phyloP scores from a whole-genome alignment of 179 eudicot genomes.

The Pouteria campechiana region DNA sequence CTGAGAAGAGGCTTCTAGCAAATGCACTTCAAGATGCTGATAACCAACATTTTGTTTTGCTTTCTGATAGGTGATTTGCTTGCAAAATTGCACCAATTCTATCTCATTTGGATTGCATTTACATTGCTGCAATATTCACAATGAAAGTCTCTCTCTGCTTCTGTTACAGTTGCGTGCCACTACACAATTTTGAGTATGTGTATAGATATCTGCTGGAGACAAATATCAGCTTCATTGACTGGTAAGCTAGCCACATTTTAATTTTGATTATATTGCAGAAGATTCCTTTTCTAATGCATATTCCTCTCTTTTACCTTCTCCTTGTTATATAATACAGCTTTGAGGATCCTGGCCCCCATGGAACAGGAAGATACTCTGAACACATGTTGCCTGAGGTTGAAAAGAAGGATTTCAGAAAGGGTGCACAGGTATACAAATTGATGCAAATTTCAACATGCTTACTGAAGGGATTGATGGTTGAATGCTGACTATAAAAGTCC shows the following conservation, averaged over 20 bases:
- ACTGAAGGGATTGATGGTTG: too few relatives aligned
- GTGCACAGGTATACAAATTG: conserved; percentile 95
- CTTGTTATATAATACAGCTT: too few relatives aligned
- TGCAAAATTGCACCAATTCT: neutral
- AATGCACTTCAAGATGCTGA: conserved; percentile 79
- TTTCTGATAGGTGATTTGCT: conserved; percentile 73
- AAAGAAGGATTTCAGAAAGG: conserved; percentile 71
- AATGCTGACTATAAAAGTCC: too few relatives aligned
- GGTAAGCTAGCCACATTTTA: conserved; percentile 26
- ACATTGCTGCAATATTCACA: neutral
- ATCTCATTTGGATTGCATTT: neutral
- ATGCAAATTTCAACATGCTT: too few relatives aligned
- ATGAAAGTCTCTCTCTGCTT: conserved; percentile 7
- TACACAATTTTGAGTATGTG: conserved; percentile 71
- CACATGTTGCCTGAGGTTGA: conserved; percentile 94
- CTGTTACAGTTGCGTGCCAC: conserved; percentile 75
- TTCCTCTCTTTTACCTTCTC: conserved; percentile 2
- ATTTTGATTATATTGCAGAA: neutral
- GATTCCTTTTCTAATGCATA: neutral
- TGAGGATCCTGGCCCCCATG: conserved; percentile 95
- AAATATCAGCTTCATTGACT: conserved; percentile 80
- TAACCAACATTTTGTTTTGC: conserved; percentile 82
- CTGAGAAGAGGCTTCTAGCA: conserved; percentile 83
- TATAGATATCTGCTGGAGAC: conserved; percentile 80
- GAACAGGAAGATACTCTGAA: conserved; percentile 76